These are phyloP conservation scores for Mycena galopus DNA, from an alignment of 768 basidiomycete genomes.

Conservation along the genomic window DNA sequence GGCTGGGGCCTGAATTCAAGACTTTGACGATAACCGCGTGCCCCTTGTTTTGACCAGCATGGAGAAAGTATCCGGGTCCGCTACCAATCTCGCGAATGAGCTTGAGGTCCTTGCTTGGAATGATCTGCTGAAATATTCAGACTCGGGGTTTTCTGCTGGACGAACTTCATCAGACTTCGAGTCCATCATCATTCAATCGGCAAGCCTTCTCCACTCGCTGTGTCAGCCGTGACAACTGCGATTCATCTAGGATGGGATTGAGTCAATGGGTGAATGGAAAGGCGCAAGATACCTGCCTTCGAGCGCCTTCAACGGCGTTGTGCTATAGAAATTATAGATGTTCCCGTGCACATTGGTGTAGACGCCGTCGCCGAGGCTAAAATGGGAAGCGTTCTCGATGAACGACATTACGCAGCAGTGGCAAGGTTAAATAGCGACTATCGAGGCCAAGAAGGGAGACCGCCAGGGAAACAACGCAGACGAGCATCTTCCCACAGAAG, in stretches of 20 bases:
- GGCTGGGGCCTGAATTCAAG: not conserved
- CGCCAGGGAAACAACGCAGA: no score
- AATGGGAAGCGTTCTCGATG: not conserved
- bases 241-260: no score
- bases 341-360: not conserved
- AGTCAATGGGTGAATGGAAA: no score
- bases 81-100: constrained; percentile 2
- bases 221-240: not conserved
- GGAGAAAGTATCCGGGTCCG: constrained; percentile 3
- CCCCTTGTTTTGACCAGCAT: not conserved
- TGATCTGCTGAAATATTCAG: not conserved
- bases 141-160: not conserved
- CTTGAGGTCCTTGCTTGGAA: not conserved
- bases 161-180: not conserved
- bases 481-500: no score
- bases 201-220: not conserved
- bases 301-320: no score
- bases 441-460: no score
- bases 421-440: no score
- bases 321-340: not conserved
- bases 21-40: constrained; percentile 6
- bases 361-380: not conserved
- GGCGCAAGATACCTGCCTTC: no score
- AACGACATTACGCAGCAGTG: no score
- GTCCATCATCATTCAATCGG: not conserved